phyloP scores from a whole-genome alignment of 768 basidiomycete genomes.

The Phanerochaete carnosa region DNA sequence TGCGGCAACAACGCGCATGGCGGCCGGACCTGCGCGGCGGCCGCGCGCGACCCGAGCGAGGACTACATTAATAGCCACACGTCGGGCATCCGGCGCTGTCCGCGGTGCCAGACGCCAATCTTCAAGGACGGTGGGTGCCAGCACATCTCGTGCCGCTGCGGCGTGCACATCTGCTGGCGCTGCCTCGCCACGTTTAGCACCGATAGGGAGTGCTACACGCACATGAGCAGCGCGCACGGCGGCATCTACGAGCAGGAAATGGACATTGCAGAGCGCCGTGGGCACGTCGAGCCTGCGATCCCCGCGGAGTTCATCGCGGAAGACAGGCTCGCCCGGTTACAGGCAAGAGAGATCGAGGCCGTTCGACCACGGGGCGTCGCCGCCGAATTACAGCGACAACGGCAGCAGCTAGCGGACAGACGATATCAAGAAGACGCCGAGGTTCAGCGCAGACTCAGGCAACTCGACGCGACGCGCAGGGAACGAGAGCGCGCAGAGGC shows the following conservation, averaged over 20 bases:
- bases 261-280: not conserved
- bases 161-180: conserved; percentile 52
- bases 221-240: conserved; percentile 18
- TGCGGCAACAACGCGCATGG: conserved; percentile 50
- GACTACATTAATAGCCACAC: conserved; percentile 31
- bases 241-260: conserved; percentile 11
- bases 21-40: conserved; percentile 50
- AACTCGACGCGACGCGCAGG: not conserved
- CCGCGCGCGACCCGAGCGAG: conserved; percentile 32
- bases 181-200: conserved; percentile 42
- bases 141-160: conserved; percentile 50
- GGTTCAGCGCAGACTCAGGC: not conserved
- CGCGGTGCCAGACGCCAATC: conserved; percentile 41
- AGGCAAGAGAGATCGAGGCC: not conserved
- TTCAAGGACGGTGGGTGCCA: conserved; percentile 54
- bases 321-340: not conserved
- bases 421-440: not conserved
- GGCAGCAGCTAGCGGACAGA: not conserved
- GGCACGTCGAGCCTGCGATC: not conserved
- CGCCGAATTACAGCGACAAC: not conserved
- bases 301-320: conserved; percentile 3
- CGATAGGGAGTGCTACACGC: conserved; percentile 13
- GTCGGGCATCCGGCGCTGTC: conserved; percentile 43
- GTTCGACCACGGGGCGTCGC: not conserved
- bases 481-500: not conserved